Evolutionary conservation across 441 rosid genomes (phyloP).

Genomic region (Codiaeum variegatum): DNA sequence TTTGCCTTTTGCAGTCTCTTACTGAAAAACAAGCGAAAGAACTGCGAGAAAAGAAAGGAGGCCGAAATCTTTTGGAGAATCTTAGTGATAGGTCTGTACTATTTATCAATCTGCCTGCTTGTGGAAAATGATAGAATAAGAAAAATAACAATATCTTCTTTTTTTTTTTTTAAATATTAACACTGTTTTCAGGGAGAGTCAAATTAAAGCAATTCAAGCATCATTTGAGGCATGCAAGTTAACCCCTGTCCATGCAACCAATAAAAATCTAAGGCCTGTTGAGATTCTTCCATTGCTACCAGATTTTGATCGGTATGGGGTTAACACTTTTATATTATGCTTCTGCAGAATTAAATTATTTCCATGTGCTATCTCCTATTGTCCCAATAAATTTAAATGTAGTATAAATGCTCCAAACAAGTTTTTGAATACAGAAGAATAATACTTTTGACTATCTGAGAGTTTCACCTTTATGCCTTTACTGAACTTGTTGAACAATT

Average conservation of each 20-base stretch:
- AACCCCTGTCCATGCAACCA: conserved; percentile 80
- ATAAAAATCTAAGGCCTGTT: conserved; percentile 66
- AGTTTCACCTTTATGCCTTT: background rate
- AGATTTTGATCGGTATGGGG: conserved; percentile 72
- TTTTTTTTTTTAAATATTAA: conserved; percentile 7
- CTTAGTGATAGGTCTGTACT: conserved; percentile 69
- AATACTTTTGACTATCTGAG: background rate
- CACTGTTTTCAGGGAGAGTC: conserved; percentile 64
- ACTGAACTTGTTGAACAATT: background rate
- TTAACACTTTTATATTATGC: conserved; percentile 15
- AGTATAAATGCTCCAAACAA: background rate
- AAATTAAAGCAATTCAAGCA: conserved; percentile 87
- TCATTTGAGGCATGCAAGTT: conserved; percentile 81
- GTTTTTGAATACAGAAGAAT: background rate
- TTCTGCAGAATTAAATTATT: background rate
- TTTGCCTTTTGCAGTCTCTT: conserved; percentile 58
- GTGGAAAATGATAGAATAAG: conserved; percentile 2
- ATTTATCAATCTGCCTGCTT: conserved; percentile 21
- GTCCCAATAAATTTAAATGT: background rate
- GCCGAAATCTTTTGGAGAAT: conserved; percentile 60
- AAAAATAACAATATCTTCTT: conserved; percentile 4
- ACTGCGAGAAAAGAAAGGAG: conserved; percentile 75
- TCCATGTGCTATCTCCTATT: background rate
- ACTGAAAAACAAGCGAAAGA: conserved; percentile 97
- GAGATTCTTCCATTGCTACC: conserved; percentile 84